A percentile compares a stretch with the other conserved stretches of the same genome.
Conservation (phyloP, 2,329 filamentous ascomycete genomes). For the Lasiodiplodia hormozganensis region DNA sequence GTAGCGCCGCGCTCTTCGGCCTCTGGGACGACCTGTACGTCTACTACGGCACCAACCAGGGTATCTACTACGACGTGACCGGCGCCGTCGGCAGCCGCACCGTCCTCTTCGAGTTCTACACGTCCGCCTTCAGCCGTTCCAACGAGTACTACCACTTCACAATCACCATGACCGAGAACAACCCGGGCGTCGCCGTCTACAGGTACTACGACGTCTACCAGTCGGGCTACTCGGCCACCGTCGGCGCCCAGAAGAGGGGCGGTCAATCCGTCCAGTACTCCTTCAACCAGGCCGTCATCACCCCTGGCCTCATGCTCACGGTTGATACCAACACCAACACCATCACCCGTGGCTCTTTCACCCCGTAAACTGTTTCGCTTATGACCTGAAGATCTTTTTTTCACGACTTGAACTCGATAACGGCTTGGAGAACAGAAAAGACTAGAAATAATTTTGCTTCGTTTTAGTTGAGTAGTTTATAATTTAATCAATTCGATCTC, state of each 20-base stretch:
- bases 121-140: background rate
- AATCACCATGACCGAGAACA: conserved; percentile 1
- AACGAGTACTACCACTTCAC: conserved; percentile 8
- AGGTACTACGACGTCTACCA: background rate
- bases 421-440: background rate
- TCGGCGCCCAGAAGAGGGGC: background rate
- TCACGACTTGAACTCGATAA: background rate
- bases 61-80: background rate
- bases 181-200: background rate
- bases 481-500: too few species aligned
- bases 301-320: background rate
- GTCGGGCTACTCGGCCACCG: background rate
- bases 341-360: background rate
- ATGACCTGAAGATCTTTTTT: background rate
- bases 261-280: background rate
- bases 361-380: background rate
- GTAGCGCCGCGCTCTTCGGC: background rate
- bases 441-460: background rate
- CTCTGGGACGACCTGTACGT: background rate
- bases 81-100: background rate
- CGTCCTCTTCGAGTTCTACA: background rate
- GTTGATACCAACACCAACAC: background rate
- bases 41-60: background rate
- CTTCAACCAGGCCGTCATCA: background rate
- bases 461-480: background rate